Evolutionary conservation across 23 red algal genomes (phyloP), one percentile per base, ranked within the genome.

Genomic region (Pyropia yezoensis): DNA sequence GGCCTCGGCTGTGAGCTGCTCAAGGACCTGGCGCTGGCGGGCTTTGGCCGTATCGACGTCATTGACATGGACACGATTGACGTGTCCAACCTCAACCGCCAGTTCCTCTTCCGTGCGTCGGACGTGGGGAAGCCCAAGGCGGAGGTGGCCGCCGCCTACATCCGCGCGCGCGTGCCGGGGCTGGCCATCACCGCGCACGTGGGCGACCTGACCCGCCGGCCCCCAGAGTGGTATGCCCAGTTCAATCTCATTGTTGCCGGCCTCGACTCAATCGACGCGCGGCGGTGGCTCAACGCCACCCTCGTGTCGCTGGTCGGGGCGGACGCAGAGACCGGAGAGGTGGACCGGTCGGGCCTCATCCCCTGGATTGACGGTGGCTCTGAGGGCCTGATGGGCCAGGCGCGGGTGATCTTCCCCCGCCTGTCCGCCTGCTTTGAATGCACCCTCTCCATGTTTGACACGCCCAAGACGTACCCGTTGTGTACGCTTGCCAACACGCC

Each of bases 41-140:
- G 92, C 0, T 85, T 96, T 70, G 73, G 92, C n/a, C 64, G 77
- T 18, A 75, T 96, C 19, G 34, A 83, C 53, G 75, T 96, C 56
- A 84, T 96, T 16, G 92, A 96, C 59, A 65, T 96, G 72, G 92
- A 96, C 56, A 85, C 76, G 8, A 86, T 96, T 25, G 92, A 96
- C 70, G 73, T 84, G 14, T 81, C 92, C 17, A 96, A 96, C 52
- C 82, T 96, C 50, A 96, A 96, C 77, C 68, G 92, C 61, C 92
- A 96, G 66, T 96, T 96, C 56, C 59, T 96, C 7, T 96, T 96
- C 63, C 72, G 79, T 12, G 39, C 69, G 13, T 47, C 69, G 19
- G 92, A 96, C 24, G 70, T 96, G 18, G 92, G 92, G 27, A 78
- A 89, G 61, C 74, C 78, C 52, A 96, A 96, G 50, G 89, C 89